Percentiles rank a stretch among this genome's conserved stretches.
These are phyloP conservation scores for Candida awuae DNA, from an alignment of 805 yeast genomes.

Conservation along the genomic window DNA sequence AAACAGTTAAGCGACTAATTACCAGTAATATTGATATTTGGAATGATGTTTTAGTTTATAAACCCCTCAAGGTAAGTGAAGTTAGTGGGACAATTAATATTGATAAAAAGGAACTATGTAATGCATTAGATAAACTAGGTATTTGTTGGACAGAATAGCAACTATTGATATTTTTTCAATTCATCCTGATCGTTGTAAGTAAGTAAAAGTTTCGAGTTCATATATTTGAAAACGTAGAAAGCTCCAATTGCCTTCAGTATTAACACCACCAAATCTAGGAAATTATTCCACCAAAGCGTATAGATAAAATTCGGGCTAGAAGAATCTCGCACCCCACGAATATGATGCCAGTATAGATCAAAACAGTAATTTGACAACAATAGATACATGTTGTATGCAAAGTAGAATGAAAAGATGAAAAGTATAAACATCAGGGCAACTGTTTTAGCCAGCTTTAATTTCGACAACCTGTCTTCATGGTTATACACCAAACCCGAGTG, in stretches of 20 bases:
- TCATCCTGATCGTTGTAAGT: conserved; percentile 21
- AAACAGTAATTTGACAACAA: neutral
- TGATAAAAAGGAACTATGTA: conserved; percentile 17
- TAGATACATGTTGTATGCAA: neutral
- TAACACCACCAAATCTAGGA: conserved; percentile 14
- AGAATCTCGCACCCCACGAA: conserved; percentile 1
- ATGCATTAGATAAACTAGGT: conserved; percentile 25
- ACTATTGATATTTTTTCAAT: conserved; percentile 22
- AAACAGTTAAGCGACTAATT: too few relatives aligned
- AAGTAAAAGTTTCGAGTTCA: conserved; percentile 20
- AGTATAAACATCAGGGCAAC: conserved; percentile 5
- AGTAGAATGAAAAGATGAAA: neutral
- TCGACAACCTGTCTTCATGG: conserved; percentile 8
- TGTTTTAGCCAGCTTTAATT: conserved; percentile 4
- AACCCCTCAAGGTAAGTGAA: conserved; percentile 20
- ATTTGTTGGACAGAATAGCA: conserved; percentile 18
- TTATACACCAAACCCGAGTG: conserved; percentile 5
- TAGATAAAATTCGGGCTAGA: conserved; percentile 1
- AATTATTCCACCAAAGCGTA: neutral
- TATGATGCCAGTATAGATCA: conserved; percentile 9
- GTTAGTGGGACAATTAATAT: conserved; percentile 13
- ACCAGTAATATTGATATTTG: too few relatives aligned
- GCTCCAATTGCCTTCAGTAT: conserved; percentile 14
- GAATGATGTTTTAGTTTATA: conserved; percentile 17
- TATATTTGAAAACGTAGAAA: conserved; percentile 14